These are phyloP conservation scores for Graphium sp. DNA, from an alignment of 2,329 filamentous ascomycete genomes.

Conservation along the genomic window DNA sequence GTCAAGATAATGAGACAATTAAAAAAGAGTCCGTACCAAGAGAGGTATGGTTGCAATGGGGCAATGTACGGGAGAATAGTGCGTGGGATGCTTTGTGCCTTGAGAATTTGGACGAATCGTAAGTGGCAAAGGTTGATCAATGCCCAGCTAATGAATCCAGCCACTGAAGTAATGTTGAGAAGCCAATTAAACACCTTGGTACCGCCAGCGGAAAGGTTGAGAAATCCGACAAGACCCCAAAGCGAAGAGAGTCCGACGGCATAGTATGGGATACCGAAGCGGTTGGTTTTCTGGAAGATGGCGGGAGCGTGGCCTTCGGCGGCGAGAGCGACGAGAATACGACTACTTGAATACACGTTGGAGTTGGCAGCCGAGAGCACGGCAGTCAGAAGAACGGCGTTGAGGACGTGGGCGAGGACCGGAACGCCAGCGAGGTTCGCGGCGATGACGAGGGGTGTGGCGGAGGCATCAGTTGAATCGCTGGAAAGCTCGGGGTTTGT, in stretches of 20 bases:
- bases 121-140: constrained; percentile 49
- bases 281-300: constrained; percentile 42
- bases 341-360: constrained; percentile 57
- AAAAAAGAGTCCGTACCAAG: constrained; percentile 50
- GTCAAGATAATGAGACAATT: constrained; percentile 47
- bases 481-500: constrained; percentile 35
- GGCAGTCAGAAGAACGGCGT: constrained; percentile 60
- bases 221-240: constrained; percentile 48
- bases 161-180: constrained; percentile 52
- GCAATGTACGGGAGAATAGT: constrained; percentile 42
- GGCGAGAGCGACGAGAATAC: constrained; percentile 50
- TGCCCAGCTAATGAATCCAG: constrained; percentile 55
- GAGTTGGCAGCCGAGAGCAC: constrained; percentile 67
- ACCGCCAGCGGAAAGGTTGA: constrained; percentile 44
- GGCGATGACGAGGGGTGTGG: constrained; percentile 48
- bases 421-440: constrained; percentile 44
- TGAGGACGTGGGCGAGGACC: constrained; percentile 53
- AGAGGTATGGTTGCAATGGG: constrained; percentile 44
- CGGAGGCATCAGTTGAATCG: constrained; percentile 37
- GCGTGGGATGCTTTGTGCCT: constrained; percentile 37
- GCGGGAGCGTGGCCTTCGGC: constrained; percentile 44
- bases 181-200: constrained; percentile 55
- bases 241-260: constrained; percentile 36
- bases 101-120: constrained; percentile 44
- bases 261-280: constrained; percentile 42